Evolutionary conservation across 1,284 basidiomycete genomes (phyloP).

Genomic region (Phellopilus nigrolimitatus): DNA sequence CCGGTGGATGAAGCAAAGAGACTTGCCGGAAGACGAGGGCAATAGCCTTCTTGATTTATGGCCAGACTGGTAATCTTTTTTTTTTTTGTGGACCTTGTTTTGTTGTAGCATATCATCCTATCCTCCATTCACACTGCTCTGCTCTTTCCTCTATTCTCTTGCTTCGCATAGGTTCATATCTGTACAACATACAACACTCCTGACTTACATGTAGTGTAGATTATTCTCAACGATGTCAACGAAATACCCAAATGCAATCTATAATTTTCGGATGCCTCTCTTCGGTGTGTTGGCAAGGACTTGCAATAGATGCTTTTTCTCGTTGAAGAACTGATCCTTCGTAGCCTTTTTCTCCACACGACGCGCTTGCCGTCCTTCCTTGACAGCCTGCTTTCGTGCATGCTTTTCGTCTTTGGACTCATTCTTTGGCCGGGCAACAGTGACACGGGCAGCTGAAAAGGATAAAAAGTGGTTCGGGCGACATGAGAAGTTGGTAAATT

Average conservation of each 20-base stretch:
- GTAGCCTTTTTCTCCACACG: slow-evolving; percentile 78
- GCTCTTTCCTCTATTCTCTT: neutral
- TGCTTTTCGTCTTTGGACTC: slow-evolving; percentile 88
- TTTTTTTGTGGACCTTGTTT: neutral
- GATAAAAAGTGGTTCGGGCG: slow-evolving; percentile 10
- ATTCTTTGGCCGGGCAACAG: slow-evolving; percentile 65
- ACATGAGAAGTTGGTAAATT: neutral
- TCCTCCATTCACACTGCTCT: neutral
- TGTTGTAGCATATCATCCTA: neutral
- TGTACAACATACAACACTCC: slow-evolving; percentile 12
- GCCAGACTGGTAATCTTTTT: slow-evolving; percentile 43
- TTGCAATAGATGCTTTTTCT: slow-evolving; percentile 70
- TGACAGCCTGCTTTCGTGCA: slow-evolving; percentile 83
- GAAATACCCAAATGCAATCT: neutral
- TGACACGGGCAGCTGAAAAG: slow-evolving; percentile 28
- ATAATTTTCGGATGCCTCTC: slow-evolving; percentile 16
- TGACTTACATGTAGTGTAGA: slow-evolving; percentile 4
- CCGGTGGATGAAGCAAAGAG: slow-evolving; percentile 81
- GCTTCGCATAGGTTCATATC: slow-evolving; percentile 4
- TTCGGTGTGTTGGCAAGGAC: slow-evolving; percentile 37
- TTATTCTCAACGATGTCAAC: neutral
- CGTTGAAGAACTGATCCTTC: slow-evolving; percentile 71
- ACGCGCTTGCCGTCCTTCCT: slow-evolving; percentile 72
- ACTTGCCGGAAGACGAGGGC: slow-evolving; percentile 68
- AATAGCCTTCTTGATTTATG: slow-evolving; percentile 47